Conservation (phyloP, 2,329 filamentous ascomycete species). For the Magnaporthales sp. region DNA sequence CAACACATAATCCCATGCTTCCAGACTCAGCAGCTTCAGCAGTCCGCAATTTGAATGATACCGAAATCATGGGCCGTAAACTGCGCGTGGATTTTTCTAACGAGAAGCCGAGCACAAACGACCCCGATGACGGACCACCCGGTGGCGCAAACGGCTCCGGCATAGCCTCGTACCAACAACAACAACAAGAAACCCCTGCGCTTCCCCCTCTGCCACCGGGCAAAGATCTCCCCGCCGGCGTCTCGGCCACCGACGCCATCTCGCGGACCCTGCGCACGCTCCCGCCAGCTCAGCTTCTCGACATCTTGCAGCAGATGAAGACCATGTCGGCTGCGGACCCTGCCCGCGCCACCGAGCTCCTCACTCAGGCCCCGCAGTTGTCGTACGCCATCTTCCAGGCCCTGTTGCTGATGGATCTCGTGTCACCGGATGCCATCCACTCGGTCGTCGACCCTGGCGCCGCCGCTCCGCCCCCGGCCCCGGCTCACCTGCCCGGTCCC, state of each 20-base stretch:
- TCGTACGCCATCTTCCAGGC: constrained; percentile 94
- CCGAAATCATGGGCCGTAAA: constrained; percentile 91
- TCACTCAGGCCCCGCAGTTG: constrained; percentile 84
- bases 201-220: constrained; percentile 79
- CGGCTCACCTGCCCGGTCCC: background rate
- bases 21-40: constrained; percentile 77
- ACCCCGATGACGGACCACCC: constrained; percentile 31
- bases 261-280: constrained; percentile 83
- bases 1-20: constrained; percentile 5
- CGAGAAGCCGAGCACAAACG: constrained; percentile 58
- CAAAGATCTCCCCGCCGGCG: constrained; percentile 71
- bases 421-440: constrained; percentile 74
- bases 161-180: background rate
- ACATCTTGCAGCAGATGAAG: constrained; percentile 93
- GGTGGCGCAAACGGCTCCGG: background rate
- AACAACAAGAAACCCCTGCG: constrained; percentile 17
- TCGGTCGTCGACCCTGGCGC: constrained; percentile 62
- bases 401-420: constrained; percentile 82
- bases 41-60: constrained; percentile 89
- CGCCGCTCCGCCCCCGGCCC: constrained; percentile 23
- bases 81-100: constrained; percentile 94
- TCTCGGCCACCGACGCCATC: constrained; percentile 84
- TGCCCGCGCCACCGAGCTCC: constrained; percentile 72
- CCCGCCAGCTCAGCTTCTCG: constrained; percentile 80
- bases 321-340: constrained; percentile 75